Percentiles rank a stretch among this genome's conserved stretches.
phyloP scores from a whole-genome alignment of 495 filamentous ascomycete genomes.

The Annulohypoxylon maeteangense region DNA sequence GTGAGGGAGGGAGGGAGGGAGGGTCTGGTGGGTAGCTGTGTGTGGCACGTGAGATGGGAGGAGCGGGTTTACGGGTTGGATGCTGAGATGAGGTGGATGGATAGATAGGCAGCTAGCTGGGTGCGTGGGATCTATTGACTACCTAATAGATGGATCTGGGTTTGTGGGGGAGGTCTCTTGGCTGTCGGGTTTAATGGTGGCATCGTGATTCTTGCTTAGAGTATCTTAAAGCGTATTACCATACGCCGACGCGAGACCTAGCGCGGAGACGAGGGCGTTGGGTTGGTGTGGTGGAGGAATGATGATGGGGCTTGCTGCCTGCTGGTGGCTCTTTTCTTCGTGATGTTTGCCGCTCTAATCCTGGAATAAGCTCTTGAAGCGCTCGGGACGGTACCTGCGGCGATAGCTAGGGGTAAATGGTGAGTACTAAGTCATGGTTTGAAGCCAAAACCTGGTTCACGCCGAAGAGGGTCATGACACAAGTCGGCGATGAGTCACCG shows the following conservation, averaged over 20 bases:
- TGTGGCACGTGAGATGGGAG: constrained; percentile 28
- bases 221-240: neutral
- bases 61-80: constrained; percentile 24
- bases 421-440: neutral
- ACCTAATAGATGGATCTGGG: neutral
- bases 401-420: neutral
- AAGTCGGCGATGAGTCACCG: neutral
- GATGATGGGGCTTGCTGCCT: constrained; percentile 8
- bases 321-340: neutral
- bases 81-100: neutral
- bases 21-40: neutral
- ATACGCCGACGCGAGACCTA: neutral
- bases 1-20: neutral
- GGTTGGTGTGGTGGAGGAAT: neutral
- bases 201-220: constrained; percentile 15
- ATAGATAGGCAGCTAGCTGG: neutral
- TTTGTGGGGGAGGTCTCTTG: constrained; percentile 40
- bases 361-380: neutral
- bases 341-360: neutral
- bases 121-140: constrained; percentile 1
- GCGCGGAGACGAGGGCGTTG: neutral
- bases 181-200: constrained; percentile 14
- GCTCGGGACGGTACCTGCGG: neutral
- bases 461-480: constrained; percentile 1
- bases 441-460: neutral